These are phyloP conservation scores for Solanum pimpinellifolium DNA, from an alignment of 257 asterid genomes.

Conservation along the genomic window DNA sequence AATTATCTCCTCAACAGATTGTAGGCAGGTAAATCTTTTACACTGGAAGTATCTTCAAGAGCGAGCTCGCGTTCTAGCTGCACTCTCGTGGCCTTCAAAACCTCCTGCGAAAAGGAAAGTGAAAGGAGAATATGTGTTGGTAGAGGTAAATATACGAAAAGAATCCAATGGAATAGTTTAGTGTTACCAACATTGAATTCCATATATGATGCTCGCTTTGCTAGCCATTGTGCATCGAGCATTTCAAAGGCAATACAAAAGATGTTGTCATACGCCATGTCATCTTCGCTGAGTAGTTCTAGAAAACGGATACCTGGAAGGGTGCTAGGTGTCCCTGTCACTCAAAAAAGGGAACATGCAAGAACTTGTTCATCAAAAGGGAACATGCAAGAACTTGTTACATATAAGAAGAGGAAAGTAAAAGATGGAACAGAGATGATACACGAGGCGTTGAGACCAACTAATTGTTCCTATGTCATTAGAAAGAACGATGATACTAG, in stretches of 20 bases:
- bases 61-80: constrained; percentile 82
- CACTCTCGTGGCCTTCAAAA: constrained; percentile 61
- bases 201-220: constrained; percentile 87
- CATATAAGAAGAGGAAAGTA: not conserved
- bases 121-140: not conserved
- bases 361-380: not conserved
- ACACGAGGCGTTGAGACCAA: not conserved
- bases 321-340: constrained; percentile 57
- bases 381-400: not conserved
- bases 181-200: constrained; percentile 61
- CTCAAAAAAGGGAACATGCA: not conserved
- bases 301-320: constrained; percentile 61
- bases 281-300: constrained; percentile 55
- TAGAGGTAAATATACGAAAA: not conserved
- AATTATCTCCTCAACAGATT: constrained; percentile 39
- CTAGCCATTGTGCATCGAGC: constrained; percentile 93
- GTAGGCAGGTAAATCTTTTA: constrained; percentile 71
- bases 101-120: constrained; percentile 39
- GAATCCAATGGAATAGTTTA: not conserved
- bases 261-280: constrained; percentile 83
- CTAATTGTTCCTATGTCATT: not conserved
- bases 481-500: not conserved
- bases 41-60: constrained; percentile 47
- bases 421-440: not conserved
- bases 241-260: constrained; percentile 84